Evolutionary conservation across 768 basidiomycete genomes (phyloP), one percentile per base, ranked within the genome.

Genomic region (Mycena indigotica): DNA sequence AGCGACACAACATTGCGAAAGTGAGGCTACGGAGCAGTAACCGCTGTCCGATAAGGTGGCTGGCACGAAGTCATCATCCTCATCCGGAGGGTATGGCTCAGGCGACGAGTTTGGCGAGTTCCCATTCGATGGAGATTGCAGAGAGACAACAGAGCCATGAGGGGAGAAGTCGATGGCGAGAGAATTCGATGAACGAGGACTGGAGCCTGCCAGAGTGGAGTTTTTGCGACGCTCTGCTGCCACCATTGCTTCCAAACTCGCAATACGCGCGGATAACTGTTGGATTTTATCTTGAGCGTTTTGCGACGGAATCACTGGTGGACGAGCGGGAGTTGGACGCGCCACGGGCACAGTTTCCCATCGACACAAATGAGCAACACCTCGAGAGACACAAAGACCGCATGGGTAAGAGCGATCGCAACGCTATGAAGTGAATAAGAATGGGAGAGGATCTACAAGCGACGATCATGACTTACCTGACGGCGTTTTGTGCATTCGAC

Each of bases 401-500:
- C 78, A 78, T 19, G 77, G 77, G 58, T 75, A 74, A 53, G 72
- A 74, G 50, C 75, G 68, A 64, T 79, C 82, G 60, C 82, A 84
- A 78, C 82, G 80, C 83, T 84, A 57, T 29, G 50, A 16, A 59
- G 49, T 38, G 50, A 24, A 56, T 40, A 51, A 48, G 5, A 32
- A 49, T 39, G 41, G 39, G 51, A 16, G 28, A 29, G 46, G n/a
- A 50, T 54, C 29, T 44, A 28, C 44, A 49, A 16, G 28, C n/a
- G 16, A 45, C 15, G 40, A 52, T 25, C 51, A 39, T 39, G 35
- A 67, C 75, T 59, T 61, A 80, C 81, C 73, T 83, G 82, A 55
- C 82, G 73, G 49, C 82, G 75, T 64, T 81, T 82, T 1, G 83
- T 80, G 62, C 82, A 84, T 64, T 83, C 82, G 5, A 83, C 78